Evolutionary conservation across 2,329 filamentous ascomycete genomes (phyloP), one percentile per base, ranked within the genome.

Genomic region (Fusarium clavum): DNA sequence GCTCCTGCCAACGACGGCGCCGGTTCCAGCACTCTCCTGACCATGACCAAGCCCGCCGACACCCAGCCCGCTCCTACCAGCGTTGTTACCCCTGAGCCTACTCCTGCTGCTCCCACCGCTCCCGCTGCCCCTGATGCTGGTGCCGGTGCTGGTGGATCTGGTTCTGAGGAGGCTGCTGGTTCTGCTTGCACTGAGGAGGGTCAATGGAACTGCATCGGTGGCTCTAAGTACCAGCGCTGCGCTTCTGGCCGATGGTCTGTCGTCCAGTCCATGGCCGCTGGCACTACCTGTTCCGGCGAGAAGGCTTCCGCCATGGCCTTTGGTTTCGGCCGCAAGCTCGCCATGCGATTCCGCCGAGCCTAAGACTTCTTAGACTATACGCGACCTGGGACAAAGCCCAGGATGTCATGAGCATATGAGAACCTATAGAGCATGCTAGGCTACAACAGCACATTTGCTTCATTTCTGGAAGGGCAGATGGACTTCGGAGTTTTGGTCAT

Each of bases 221-320:
- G 87, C 52, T 79, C 77, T 25, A 81, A 83, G 52, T 91, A 88
- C 82, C 88, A 90, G 79, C 87, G 87, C 59, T 91, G 88, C 71
- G 88, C 87, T n/a, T 85, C 82, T 16, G 88, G 88, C 8, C 71
- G 77, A 57, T 91, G 88, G 88, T 83, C 85, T 20, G 74, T 71
- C 8, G 66, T 81, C 41, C 81, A 85, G 62, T 72, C 78, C 38
- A 83, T 90, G 82, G 84, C 88, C 3, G 69, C 80, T 2, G 88
- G 88, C 40, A 89, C 86, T 16, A 78, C 79, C 29, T 91, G 88
- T 78, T 68, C 76, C 59, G 68, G 75, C 24, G 78, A 77, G 54
- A 63, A 73, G 38, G 63, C 60, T 22, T 69, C 75, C 22, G 57
- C 69, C 20, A 75, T 81, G 44, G 69, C 69, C 30, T 56, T 56